These are phyloP conservation scores for Toxicodendron radicans DNA, from an alignment of 345 rosid genomes.

Conservation along the genomic window DNA sequence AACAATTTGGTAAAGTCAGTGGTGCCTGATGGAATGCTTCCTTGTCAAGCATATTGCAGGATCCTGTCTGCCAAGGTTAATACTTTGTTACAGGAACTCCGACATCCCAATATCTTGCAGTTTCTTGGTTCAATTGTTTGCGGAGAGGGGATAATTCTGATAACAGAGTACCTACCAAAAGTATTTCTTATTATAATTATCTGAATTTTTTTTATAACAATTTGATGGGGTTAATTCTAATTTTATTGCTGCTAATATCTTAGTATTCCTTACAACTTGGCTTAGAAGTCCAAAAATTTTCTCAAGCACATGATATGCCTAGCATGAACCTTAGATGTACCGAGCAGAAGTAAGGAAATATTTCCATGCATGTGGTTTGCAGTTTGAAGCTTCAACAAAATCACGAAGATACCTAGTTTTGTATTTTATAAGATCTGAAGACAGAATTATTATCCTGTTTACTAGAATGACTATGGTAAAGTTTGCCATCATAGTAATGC, in stretches of 20 bases:
- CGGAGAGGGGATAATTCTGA: conserved; percentile 53
- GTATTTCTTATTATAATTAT: conserved; percentile 24
- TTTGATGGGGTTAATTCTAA: neutral
- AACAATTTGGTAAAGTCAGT: neutral
- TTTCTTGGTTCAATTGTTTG: conserved; percentile 65
- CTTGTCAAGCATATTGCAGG: conserved; percentile 34
- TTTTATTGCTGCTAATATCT: neutral
- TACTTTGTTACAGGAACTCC: conserved; percentile 49
- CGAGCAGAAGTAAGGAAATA: neutral
- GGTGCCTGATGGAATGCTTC: neutral
- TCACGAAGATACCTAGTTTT: neutral
- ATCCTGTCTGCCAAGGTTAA: conserved; percentile 54
- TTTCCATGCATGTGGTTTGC: neutral
- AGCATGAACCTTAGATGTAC: no score
- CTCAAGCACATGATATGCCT: neutral
- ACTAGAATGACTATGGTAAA: neutral
- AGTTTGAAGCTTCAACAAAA: neutral
- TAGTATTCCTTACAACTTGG: neutral
- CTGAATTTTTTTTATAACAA: neutral
- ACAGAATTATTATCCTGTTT: neutral
- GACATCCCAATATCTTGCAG: conserved; percentile 68
- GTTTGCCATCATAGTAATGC: neutral
- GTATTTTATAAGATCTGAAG: neutral
- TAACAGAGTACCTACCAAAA: conserved; percentile 53
- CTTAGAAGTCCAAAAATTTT: neutral